A percentile compares a stretch with the other conserved stretches of the same genome.
phyloP scores from a whole-genome alignment of 257 asterid genomes.

The Perilla frutescens region DNA sequence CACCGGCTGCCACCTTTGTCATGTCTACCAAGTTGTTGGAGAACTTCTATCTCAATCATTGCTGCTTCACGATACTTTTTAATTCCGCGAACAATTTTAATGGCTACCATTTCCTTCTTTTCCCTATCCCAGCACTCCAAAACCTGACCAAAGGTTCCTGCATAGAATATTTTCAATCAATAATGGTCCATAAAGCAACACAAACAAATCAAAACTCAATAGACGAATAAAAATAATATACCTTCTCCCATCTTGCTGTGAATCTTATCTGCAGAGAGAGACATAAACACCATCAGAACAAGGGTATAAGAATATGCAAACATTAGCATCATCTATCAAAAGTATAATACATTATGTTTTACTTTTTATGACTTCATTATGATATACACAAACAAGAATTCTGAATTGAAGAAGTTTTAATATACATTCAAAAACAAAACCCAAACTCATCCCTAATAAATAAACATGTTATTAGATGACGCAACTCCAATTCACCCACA shows the following conservation, averaged over 20 bases:
- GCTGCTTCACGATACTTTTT: constrained; percentile 93
- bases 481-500: neutral
- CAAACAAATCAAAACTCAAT: neutral
- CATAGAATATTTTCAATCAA: constrained; percentile 8
- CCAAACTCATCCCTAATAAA: neutral
- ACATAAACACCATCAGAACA: constrained; percentile 12
- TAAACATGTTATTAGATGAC: neutral
- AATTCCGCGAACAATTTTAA: constrained; percentile 82
- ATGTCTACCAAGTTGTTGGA: constrained; percentile 88
- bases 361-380: neutral
- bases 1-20: constrained; percentile 86
- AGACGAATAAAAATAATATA: constrained; percentile 2
- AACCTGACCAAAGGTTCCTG: constrained; percentile 96
- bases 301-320: neutral
- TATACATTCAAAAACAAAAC: neutral
- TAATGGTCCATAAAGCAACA: neutral
- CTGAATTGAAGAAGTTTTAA: neutral
- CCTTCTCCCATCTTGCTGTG: constrained; percentile 97
- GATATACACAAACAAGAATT: neutral
- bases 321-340: neutral
- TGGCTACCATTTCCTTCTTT: constrained; percentile 83
- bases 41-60: constrained; percentile 84
- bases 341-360: neutral
- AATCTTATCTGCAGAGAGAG: constrained; percentile 69
- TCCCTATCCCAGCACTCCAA: constrained; percentile 95